These are phyloP conservation scores for Chaetomium tenue DNA, from an alignment of 495 filamentous ascomycete genomes.

Conservation along the genomic window DNA sequence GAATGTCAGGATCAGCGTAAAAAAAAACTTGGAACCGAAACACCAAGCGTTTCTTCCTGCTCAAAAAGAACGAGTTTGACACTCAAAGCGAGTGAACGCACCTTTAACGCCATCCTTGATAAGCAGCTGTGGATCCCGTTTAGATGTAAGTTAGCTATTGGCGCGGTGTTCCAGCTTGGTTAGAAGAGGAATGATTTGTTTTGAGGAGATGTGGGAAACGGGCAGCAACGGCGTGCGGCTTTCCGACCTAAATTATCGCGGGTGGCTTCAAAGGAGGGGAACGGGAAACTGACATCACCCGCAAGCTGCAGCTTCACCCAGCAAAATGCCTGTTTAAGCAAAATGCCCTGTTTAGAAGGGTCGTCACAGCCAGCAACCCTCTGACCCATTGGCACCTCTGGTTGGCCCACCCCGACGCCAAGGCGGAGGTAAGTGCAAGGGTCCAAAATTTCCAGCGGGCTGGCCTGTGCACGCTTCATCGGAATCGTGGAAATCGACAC, in stretches of 20 bases:
- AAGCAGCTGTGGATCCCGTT: background rate
- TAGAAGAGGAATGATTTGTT: background rate
- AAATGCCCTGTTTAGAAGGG: background rate
- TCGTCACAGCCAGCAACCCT: too few relatives aligned
- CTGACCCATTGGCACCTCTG: background rate
- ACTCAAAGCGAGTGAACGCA: slow-evolving; percentile 22
- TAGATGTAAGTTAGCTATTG: background rate
- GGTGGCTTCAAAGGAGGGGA: background rate
- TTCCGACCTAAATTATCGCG: background rate
- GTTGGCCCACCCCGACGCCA: background rate
- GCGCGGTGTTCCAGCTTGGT: background rate
- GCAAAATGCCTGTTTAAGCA: too few relatives aligned
- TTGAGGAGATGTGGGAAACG: background rate
- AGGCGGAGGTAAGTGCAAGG: background rate
- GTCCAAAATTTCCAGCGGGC: slow-evolving; percentile 18
- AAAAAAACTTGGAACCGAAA: background rate
- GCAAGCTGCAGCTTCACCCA: background rate
- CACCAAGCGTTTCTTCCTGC: background rate
- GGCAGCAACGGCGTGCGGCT: background rate
- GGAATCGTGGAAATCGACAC: background rate
- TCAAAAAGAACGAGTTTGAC: background rate
- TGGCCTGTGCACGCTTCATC: slow-evolving; percentile 14
- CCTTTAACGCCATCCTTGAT: slow-evolving; percentile 49
- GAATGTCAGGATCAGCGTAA: background rate
- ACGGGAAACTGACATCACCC: slow-evolving; percentile 1